Base-by-base conservation (phyloP, 2,329 filamentous ascomycete genomes). In the Aaosphaeria pasadenensis region DNA sequence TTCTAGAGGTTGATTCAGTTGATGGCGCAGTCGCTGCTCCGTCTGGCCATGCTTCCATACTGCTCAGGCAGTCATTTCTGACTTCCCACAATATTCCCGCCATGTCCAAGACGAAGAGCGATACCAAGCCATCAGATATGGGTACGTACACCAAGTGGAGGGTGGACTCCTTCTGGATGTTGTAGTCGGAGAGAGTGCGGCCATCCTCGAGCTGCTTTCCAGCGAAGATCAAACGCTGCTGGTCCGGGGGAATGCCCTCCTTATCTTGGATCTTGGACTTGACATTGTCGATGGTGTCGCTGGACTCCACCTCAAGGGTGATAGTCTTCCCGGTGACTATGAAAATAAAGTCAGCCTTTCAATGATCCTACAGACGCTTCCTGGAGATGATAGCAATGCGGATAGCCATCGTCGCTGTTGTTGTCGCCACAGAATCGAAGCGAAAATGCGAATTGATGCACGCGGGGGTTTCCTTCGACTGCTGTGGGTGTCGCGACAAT, bases 201-300 rank as follows among this genome's bases (percentile, higher is more conserved):
- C 91, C 91, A 81, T 97, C 92, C 85, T 96, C 92, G 62, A 97
- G 88, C 82, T 96, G 92, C 88, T 96, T 96, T 77, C 92, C 91
- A 69, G 91, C 91, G 77, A 97, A 97, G 81, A 96, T 96, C 82
- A 97, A 78, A 73, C 92, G 91, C 84, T 97, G 92, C 79, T 96
- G 91, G 79, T 96, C 92, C 62, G 91, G 91, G 69, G 92, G 92
- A 66, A 96, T 96, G 69, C 92, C 92, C 82, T 96, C 92, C 88
- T 96, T 96, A 81, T 96, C 91, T 83, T 96, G 92, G 78, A 97
- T 96, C 88, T 96, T 96, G 82, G 86, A 87, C 87, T 97, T 97
- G 79, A 97, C 92, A 86, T 96, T 97, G 86, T 97, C 65, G 82
- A 97, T 97, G 71, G 92, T 96, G 80, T 97, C 92, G 74, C 86